phyloP scores from a whole-genome alignment of 2,329 filamentous ascomycete species.

The Colletotrichum falcatum region DNA sequence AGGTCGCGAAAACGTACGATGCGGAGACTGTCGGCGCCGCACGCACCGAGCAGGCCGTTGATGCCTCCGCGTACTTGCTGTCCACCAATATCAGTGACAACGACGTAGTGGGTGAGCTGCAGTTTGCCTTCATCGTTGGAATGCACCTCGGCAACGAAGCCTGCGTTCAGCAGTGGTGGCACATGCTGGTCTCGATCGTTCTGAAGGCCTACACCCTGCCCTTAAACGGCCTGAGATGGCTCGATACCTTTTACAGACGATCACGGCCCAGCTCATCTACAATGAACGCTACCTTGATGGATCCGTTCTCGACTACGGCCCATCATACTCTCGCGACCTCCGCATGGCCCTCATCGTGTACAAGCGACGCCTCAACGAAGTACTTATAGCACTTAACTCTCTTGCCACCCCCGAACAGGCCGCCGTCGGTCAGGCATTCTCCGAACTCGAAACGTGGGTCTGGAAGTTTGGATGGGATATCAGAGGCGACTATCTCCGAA shows the following conservation, averaged over 20 bases:
- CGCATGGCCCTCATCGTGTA: slow-evolving; percentile 64
- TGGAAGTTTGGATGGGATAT: slow-evolving; percentile 68
- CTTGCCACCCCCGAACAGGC: slow-evolving; percentile 54
- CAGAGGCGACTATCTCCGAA: slow-evolving; percentile 60
- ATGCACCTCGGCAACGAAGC: slow-evolving; percentile 68
- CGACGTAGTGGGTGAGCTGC: slow-evolving; percentile 69
- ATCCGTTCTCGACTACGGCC: slow-evolving; percentile 55
- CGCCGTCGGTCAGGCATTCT: slow-evolving; percentile 61
- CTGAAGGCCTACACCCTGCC: slow-evolving; percentile 63
- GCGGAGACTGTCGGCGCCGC: slow-evolving; percentile 51
- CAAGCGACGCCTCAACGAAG: slow-evolving; percentile 64
- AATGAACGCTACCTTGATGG: slow-evolving; percentile 62
- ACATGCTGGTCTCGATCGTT: slow-evolving; percentile 63
- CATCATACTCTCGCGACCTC: slow-evolving; percentile 51
- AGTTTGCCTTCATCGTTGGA: slow-evolving; percentile 70
- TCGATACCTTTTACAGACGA: slow-evolving; percentile 59
- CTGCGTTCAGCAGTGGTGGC: slow-evolving; percentile 73
- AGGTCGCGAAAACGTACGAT: slow-evolving; percentile 57
- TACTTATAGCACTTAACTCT: slow-evolving; percentile 52
- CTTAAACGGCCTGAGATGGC: slow-evolving; percentile 58
- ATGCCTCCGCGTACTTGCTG: slow-evolving; percentile 62
- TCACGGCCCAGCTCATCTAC: slow-evolving; percentile 68
- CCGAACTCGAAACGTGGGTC: slow-evolving; percentile 60
- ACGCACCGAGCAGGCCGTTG: slow-evolving; percentile 58
- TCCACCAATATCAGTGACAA: slow-evolving; percentile 49